A percentile compares a stretch with the other conserved stretches of the same genome.
Conservation (phyloP, 148 eudicot genomes). For the Rhododendron mucronatum region DNA sequence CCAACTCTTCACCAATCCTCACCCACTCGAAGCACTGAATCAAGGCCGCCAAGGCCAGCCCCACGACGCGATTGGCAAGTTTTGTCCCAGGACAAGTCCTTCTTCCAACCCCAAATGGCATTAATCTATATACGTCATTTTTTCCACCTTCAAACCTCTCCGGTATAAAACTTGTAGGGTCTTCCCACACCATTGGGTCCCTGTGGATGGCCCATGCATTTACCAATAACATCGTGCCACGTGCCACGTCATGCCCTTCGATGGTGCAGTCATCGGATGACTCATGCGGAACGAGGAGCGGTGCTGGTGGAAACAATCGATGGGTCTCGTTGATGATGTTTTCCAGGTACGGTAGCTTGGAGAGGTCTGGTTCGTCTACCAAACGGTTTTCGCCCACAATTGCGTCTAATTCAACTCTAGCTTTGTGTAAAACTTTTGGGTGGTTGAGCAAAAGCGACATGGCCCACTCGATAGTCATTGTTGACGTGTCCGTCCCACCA, state of each 20-base stretch:
- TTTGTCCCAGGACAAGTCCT: conserved; percentile 38
- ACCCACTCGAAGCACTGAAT: conserved; percentile 47
- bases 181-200: conserved; percentile 26
- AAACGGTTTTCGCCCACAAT: conserved; percentile 1
- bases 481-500: conserved; percentile 18
- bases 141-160: conserved; percentile 33
- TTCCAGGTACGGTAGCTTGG: conserved; percentile 18
- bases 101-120: conserved; percentile 45
- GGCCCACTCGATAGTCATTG: conserved; percentile 20
- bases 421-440: conserved; percentile 15
- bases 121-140: conserved; percentile 20
- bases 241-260: conserved; percentile 8
- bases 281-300: conserved; percentile 25
- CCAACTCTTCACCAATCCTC: conserved; percentile 24
- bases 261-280: conserved; percentile 17
- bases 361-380: conserved; percentile 20
- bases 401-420: conserved; percentile 15
- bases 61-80: conserved; percentile 27
- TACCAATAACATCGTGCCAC: conserved; percentile 21
- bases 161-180: conserved; percentile 37
- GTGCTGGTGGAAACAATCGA: conserved; percentile 20
- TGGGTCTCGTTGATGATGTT: conserved; percentile 25
- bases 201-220: conserved; percentile 29
- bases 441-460: conserved; percentile 20
- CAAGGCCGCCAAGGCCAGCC: conserved; percentile 29